Evolutionary conservation across 2,329 filamentous ascomycete species (phyloP).

Genomic region (Pseudopithomyces maydicus): DNA sequence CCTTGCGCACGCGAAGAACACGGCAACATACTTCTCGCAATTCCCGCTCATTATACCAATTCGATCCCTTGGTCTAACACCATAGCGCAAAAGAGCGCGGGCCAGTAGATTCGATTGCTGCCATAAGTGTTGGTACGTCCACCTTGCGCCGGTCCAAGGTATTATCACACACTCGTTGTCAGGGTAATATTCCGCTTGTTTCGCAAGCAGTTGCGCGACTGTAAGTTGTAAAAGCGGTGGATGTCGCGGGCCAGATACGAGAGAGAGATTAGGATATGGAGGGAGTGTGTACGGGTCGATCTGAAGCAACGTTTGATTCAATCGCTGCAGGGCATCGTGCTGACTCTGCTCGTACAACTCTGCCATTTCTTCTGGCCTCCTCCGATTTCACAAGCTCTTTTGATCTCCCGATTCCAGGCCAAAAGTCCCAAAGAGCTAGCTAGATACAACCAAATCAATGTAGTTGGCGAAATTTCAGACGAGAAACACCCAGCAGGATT

Average conservation of each 20-base stretch:
- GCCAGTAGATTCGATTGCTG: constrained; percentile 47
- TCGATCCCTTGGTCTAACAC: constrained; percentile 70
- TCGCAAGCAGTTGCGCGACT: constrained; percentile 72
- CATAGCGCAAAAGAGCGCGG: constrained; percentile 63
- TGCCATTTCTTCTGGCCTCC: constrained; percentile 23
- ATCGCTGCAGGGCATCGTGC: constrained; percentile 36
- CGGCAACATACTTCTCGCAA: constrained; percentile 63
- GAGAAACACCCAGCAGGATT: constrained; percentile 12
- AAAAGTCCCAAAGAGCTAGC: not conserved
- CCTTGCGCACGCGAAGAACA: constrained; percentile 72
- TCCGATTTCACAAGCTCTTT: not conserved
- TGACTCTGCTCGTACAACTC: constrained; percentile 33
- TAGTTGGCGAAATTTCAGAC: constrained; percentile 20
- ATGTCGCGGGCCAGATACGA: constrained; percentile 71
- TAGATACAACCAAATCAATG: constrained; percentile 15
- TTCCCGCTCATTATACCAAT: constrained; percentile 75
- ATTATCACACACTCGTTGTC: constrained; percentile 72
- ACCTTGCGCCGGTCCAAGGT: constrained; percentile 75
- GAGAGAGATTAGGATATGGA: constrained; percentile 53
- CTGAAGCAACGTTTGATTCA: constrained; percentile 45
- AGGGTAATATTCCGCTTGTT: constrained; percentile 70
- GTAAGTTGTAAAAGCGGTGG: constrained; percentile 74
- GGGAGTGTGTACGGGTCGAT: constrained; percentile 45
- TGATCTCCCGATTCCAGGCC: not conserved
- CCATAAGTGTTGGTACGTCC: constrained; percentile 61